A percentile compares a stretch with the other conserved stretches of the same genome.
Evolutionary conservation across 257 asterid species (phyloP).

Genomic region (Haberlea rhodopensis): DNA sequence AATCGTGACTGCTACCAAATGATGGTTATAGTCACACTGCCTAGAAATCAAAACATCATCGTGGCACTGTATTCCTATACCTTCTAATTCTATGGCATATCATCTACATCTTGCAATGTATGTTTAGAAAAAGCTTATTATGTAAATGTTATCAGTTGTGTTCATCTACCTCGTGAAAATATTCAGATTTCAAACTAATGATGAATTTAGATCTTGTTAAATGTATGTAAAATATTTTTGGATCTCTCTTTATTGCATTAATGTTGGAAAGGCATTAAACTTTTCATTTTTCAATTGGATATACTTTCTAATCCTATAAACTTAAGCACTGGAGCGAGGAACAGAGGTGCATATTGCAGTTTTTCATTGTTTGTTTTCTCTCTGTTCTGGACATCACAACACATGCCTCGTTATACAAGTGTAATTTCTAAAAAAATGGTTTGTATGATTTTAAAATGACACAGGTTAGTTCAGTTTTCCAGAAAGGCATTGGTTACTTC

Average conservation of each 20-base stretch:
- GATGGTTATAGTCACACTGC: not conserved
- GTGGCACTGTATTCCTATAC: not conserved
- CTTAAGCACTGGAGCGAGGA: too few species aligned
- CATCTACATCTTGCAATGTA: not conserved
- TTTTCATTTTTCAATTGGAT: not conserved
- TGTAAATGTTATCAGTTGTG: not conserved
- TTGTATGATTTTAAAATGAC: too few species aligned
- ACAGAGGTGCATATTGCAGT: too few species aligned
- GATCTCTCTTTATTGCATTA: not conserved
- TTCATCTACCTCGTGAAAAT: not conserved
- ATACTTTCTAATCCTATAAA: too few species aligned
- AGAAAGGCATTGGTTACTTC: too few species aligned
- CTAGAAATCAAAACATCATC: not conserved
- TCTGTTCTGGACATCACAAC: too few species aligned
- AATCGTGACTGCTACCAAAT: not conserved
- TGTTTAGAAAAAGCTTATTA: too few species aligned
- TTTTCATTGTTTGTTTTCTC: too few species aligned
- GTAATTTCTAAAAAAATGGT: too few species aligned
- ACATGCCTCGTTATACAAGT: too few species aligned
- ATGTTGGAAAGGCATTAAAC: not conserved
- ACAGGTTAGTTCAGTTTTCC: too few species aligned
- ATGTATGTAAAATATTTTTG: not conserved
- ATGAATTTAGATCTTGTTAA: not conserved
- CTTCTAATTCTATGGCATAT: not conserved
- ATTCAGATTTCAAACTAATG: not conserved